Percentiles rank a stretch among this genome's conserved stretches.
phyloP scores from a whole-genome alignment of 257 asterid species.

The Buddleja alternifolia region DNA sequence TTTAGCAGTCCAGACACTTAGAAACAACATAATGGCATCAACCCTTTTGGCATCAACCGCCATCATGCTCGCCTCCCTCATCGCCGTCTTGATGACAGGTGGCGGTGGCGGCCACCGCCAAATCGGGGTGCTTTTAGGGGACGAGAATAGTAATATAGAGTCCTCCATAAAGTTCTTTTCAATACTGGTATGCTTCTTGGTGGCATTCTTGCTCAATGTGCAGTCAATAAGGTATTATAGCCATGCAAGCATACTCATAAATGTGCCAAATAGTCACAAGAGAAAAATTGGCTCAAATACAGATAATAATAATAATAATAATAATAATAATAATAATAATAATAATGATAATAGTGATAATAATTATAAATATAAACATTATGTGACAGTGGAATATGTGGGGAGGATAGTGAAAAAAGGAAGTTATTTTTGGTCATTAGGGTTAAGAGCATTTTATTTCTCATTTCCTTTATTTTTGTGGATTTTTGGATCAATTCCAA shows the following conservation, averaged over 20 bases:
- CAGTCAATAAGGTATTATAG: constrained; percentile 90
- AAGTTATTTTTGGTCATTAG: constrained; percentile 94
- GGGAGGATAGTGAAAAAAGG: constrained; percentile 66
- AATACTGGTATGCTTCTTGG: constrained; percentile 69
- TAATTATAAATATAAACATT: constrained; percentile 3
- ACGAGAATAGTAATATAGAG: constrained; percentile 40
- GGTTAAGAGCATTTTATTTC: constrained; percentile 78
- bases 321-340: too few species aligned
- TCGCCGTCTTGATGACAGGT: constrained; percentile 72
- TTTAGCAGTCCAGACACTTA: constrained; percentile 79
- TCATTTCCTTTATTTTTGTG: constrained; percentile 85
- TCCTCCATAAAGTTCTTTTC: constrained; percentile 69
- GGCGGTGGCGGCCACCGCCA: constrained; percentile 31
- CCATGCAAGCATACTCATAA: constrained; percentile 88
- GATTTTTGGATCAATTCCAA: constrained; percentile 91
- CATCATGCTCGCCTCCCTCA: constrained; percentile 80
- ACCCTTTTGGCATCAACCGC: constrained; percentile 85
- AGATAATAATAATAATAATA: not conserved
- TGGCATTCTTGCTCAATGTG: constrained; percentile 76
- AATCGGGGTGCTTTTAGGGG: constrained; percentile 35
- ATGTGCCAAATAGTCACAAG: constrained; percentile 55
- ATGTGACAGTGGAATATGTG: constrained; percentile 64
- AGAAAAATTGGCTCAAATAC: constrained; percentile 1
- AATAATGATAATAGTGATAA: too few species aligned
- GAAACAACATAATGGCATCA: constrained; percentile 97